Evolutionary conservation across 2,329 filamentous ascomycete genomes (phyloP), one percentile per base, ranked within the genome.

Genomic region (Talaromyces sp.): DNA sequence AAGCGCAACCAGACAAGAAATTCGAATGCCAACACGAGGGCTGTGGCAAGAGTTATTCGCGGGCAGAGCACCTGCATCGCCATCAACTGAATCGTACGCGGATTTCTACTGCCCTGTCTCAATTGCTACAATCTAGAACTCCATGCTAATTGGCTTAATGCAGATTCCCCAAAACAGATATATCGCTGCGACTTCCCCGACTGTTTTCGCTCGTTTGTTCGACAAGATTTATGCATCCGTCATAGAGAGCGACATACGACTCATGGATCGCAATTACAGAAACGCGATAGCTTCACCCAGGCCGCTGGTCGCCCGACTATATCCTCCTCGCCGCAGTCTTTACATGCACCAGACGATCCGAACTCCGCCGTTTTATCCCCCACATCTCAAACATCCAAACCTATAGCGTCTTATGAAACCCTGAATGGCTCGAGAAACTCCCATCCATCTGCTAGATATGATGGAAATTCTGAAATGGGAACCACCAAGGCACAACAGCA

Each of bases 21-120:
- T 93, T 91, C 63, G 87, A 89, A 67, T 99, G 94, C 70, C 87
- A 88, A 5, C 85, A 91, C 60, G 86, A 89, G 63, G 90, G 88
- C 39, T 99, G 94, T 68, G 92, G 91, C 40, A 99, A 97, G 80
- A 95, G 88, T 70, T 99, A 99, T 73, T 97, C 93, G 25, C 84
- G 94, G 70, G 93, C 94, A 8, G 94, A 97, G 75, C 94, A 99
- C 78, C 79, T 99, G 78, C 97, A 97, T 76, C 86, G 94, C 46
- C 93, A 97, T 75, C 92, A 97, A 76, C 77, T 97, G 65, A 99
- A 99, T 71, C 94, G 89, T 91, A 80, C 73, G n/a, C n/a, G 85
- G 13, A 43, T 25, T 57, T 48, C 45, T 48, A 31, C 33, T 13
- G 28, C 9, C 9, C 9, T 31, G 28, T 13, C 33, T 35, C 10